Conservation (phyloP, 331 rosid genomes). For the Quercus tomentella region DNA sequence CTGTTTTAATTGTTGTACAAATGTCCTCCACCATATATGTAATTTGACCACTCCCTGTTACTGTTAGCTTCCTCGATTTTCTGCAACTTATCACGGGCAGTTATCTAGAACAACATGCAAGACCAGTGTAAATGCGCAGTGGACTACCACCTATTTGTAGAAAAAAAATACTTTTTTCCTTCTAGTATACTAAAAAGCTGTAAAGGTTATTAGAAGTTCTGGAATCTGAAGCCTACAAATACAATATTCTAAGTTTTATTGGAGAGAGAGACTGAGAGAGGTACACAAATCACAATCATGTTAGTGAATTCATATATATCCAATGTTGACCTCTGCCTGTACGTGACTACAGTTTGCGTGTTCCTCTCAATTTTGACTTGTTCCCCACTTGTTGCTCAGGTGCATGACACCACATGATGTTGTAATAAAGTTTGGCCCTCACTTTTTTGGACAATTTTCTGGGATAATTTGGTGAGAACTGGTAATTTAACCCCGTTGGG, state of each 20-base stretch:
- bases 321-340: background rate
- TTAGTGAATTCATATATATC: background rate
- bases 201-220: background rate
- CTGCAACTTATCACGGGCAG: conserved; percentile 10
- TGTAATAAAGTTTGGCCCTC: conserved; percentile 1
- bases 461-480: background rate
- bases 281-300: background rate
- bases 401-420: conserved; percentile 21
- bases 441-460: conserved; percentile 5
- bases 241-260: no score
- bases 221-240: background rate
- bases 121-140: background rate
- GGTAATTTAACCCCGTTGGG: background rate
- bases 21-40: background rate
- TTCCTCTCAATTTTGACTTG: background rate
- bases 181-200: no score
- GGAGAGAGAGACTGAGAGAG: no score
- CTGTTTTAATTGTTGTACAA: background rate
- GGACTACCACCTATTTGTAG: background rate
- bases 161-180: no score
- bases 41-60: conserved; percentile 8
- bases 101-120: background rate
- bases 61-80: background rate
- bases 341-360: background rate
- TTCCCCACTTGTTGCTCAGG: background rate